Percentiles rank a stretch among this genome's conserved stretches.
Evolutionary conservation across 2,329 filamentous ascomycete genomes (phyloP).

Genomic region (Ophiostoma novo-ulmi): DNA sequence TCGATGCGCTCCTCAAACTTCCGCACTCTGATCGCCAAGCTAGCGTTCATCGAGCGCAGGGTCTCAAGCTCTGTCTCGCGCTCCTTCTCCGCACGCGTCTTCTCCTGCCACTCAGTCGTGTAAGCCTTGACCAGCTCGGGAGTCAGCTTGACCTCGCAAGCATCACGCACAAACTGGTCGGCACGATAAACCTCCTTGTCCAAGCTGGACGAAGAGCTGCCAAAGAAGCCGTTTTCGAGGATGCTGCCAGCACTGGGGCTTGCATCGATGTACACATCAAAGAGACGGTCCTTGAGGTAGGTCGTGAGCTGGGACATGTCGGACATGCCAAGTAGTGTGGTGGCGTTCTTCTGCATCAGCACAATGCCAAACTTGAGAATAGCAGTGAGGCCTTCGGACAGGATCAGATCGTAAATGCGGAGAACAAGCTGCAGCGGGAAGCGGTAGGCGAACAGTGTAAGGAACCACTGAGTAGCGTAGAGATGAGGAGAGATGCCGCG

Average conservation of each 20-base stretch:
- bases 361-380: conserved; percentile 93
- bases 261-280: conserved; percentile 95
- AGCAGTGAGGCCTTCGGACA: conserved; percentile 87
- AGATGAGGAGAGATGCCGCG: conserved; percentile 83
- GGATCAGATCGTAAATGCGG: conserved; percentile 90
- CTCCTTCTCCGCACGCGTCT: conserved; percentile 73
- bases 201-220: conserved; percentile 77
- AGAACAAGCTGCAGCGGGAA: conserved; percentile 95
- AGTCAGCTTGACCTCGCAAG: conserved; percentile 79
- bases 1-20: conserved; percentile 83
- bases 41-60: conserved; percentile 61
- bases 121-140: conserved; percentile 77
- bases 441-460: conserved; percentile 96
- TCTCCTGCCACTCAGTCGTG: conserved; percentile 86
- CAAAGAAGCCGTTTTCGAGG: conserved; percentile 95
- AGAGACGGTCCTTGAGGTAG: conserved; percentile 88
- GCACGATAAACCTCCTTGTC: conserved; percentile 96
- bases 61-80: conserved; percentile 75
- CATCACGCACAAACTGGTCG: conserved; percentile 87
- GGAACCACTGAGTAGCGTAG: conserved; percentile 98
- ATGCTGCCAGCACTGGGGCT: conserved; percentile 88
- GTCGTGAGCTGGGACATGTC: conserved; percentile 87
- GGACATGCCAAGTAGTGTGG: conserved; percentile 71
- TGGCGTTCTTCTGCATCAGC: conserved; percentile 90
- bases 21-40: conserved; percentile 70